Base-by-base conservation (phyloP, 1,139 yeast species). In the Yamadazyma friedrichii region DNA sequence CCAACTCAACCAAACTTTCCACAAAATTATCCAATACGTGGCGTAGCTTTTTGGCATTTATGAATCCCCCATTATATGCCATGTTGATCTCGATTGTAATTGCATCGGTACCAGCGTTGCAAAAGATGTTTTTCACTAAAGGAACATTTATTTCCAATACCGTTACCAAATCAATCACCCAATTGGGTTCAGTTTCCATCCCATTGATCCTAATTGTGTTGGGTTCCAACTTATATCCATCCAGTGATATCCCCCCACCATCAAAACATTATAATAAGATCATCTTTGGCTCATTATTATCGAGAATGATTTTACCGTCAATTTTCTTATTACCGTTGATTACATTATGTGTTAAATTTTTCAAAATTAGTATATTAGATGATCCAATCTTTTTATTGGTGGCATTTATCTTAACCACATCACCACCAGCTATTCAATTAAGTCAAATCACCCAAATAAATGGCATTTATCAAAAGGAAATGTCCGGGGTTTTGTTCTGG, bases 31-130 rank as follows among this genome's bases (percentile, higher is more conserved):
- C 25, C 10, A 12, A 4, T 11, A 8, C 36, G 6, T 16, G 45
- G 25, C 9, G 30, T 3, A 31, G 39, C 8, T 36, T 51, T 32
- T 20, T 48, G 2, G 36, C 30, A 3, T 81, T 81, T 53, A 88
- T 93, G 95, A 93, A 93, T 62, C 97, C 98, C 9, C 98, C 98
- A 9, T 70, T 93, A 47, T 93, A 89, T 74, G 84, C 98, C 10
- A 93, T 93, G 98, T 62, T 88, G 20, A 63, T 84, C 1, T 83
- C 97, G 9, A 81, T 93, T 15, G 48, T 87, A 20, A 91, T 93
- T 41, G 98, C 98, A 1, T 79, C 94, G 1, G 71, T 88, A 13
- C 88, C 95, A 3, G 67, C 74, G 2, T 59, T 91, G 24, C 88
- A 88, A 55, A 65, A 71, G 37, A 74, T 77, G 42, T 77, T 91